These are phyloP conservation scores for Mycena indigotica DNA, from an alignment of 768 basidiomycete species.

Conservation along the genomic window DNA sequence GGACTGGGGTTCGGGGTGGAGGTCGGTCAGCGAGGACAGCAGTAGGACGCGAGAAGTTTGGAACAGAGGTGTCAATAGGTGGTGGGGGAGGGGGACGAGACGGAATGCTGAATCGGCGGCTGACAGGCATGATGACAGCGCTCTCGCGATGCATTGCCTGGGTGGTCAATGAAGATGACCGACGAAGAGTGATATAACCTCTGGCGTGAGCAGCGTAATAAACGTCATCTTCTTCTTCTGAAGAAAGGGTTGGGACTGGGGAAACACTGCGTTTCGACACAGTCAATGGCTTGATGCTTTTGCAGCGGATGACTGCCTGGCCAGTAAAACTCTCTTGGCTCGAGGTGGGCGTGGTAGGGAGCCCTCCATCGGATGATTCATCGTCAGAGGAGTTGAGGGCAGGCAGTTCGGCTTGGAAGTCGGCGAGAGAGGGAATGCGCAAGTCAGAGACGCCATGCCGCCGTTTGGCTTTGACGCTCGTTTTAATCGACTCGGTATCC, in stretches of 20 bases:
- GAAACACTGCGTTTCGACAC: conserved; percentile 13
- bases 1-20: conserved; percentile 14
- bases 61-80: neutral
- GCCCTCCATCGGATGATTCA: conserved; percentile 1
- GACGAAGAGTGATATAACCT: conserved; percentile 9
- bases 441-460: conserved; percentile 17
- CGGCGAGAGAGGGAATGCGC: conserved; percentile 9
- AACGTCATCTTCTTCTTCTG: conserved; percentile 8
- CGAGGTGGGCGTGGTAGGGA: conserved; percentile 1
- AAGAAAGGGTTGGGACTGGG: neutral
- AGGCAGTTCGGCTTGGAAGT: neutral
- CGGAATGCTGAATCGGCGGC: conserved; percentile 8
- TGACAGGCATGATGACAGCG: conserved; percentile 3
- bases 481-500: neutral
- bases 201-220: conserved; percentile 12
- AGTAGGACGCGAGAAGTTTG: neutral
- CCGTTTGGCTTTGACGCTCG: conserved; percentile 15
- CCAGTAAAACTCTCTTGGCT: neutral
- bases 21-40: neutral
- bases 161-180: neutral
- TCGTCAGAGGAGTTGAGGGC: neutral
- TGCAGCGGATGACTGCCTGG: conserved; percentile 12
- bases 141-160: conserved; percentile 6
- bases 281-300: conserved; percentile 15
- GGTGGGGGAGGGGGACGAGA: conserved; percentile 14